These are phyloP conservation scores for Coemansia sp. DNA, from an alignment of 192 early-diverging fungal species.

Conservation along the genomic window DNA sequence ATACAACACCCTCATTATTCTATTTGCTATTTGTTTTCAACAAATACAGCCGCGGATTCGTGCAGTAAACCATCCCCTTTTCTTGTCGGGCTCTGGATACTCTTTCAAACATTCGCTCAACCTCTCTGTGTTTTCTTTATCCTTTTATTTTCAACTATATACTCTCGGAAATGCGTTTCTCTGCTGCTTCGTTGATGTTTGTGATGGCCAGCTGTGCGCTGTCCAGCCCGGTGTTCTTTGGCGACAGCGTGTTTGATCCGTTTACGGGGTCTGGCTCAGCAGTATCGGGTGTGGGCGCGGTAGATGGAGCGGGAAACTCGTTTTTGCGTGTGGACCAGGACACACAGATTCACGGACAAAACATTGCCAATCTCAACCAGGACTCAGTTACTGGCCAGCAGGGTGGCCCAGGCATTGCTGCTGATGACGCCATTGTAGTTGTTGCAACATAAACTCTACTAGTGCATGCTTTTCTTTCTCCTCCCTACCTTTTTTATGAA, in stretches of 20 bases:
- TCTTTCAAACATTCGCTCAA: not conserved
- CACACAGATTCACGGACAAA: constrained; percentile 30
- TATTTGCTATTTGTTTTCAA: not conserved
- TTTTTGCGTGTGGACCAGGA: constrained; percentile 42
- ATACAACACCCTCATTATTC: not conserved
- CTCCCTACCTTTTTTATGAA: no score
- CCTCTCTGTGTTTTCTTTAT: not conserved
- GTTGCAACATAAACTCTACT: constrained; percentile 14
- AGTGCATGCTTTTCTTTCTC: not conserved
- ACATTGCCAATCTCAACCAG: constrained; percentile 26
- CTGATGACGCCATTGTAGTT: constrained; percentile 18
- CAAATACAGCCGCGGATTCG: not conserved
- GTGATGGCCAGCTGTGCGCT: constrained; percentile 4
- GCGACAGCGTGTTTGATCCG: constrained; percentile 21
- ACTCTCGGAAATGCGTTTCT: not conserved
- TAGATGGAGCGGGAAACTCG: constrained; percentile 39
- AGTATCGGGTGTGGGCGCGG: constrained; percentile 1
- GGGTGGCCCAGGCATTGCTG: constrained; percentile 38
- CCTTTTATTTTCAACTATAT: not conserved
- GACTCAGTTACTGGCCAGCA: constrained; percentile 33
- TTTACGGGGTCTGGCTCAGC: constrained; percentile 28
- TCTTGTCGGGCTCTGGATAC: not conserved
- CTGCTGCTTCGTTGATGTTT: not conserved
- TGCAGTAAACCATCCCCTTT: not conserved
- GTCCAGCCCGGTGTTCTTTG: constrained; percentile 12